Evolutionary conservation across 1,284 basidiomycete genomes (phyloP).

Genomic region (Marasmius oreades): DNA sequence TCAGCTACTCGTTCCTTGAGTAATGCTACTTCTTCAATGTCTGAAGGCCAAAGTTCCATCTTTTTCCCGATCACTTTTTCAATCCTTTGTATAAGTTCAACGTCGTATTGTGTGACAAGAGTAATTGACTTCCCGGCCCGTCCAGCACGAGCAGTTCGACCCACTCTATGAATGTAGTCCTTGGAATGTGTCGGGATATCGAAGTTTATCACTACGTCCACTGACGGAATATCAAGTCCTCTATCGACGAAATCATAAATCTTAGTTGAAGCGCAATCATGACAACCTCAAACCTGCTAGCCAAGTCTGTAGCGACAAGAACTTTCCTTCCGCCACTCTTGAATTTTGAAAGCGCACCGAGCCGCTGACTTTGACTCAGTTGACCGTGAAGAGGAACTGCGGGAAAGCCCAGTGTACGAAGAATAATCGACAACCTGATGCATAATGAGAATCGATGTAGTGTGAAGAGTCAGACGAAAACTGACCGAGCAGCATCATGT

Average conservation of each 20-base stretch:
- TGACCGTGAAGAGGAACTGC: conserved; percentile 97
- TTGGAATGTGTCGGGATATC: conserved; percentile 98
- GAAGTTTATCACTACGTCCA: conserved; percentile 97
- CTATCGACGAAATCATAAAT: conserved; percentile 33
- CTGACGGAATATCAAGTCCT: conserved; percentile 94
- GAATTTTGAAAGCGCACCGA: conserved; percentile 96
- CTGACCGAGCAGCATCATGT: conserved; percentile 83
- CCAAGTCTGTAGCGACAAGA: conserved; percentile 95
- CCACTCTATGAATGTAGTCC: conserved; percentile 99
- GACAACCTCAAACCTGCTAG: conserved; percentile 66
- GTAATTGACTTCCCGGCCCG: conserved; percentile 95
- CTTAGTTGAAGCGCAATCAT: neutral
- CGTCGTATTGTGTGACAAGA: conserved; percentile 97
- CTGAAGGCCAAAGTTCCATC: conserved; percentile 88
- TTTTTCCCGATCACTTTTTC: conserved; percentile 91
- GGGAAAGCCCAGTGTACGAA: conserved; percentile 90
- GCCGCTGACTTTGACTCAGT: conserved; percentile 88
- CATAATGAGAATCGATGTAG: neutral
- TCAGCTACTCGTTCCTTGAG: conserved; percentile 89
- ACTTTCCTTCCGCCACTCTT: conserved; percentile 92
- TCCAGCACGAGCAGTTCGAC: conserved; percentile 95
- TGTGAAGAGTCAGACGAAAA: conserved; percentile 8
- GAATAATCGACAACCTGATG: conserved; percentile 78
- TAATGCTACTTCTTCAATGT: conserved; percentile 88
- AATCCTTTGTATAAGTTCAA: conserved; percentile 94